Conservation (phyloP, 306 rosid species). For the Vicia villosa region DNA sequence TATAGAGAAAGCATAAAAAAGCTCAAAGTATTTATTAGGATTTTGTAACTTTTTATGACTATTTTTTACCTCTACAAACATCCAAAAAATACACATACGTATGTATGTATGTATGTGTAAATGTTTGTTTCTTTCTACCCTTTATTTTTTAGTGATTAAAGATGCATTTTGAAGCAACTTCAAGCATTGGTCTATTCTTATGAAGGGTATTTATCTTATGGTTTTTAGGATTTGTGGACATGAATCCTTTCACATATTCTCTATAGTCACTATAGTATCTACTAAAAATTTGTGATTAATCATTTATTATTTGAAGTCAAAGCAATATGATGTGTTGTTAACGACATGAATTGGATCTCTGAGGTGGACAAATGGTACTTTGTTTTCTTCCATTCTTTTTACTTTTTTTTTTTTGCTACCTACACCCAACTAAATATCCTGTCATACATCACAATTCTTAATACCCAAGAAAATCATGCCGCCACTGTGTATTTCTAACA, state of each 20-base stretch:
- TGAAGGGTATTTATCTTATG: conserved; percentile 30
- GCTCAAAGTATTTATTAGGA: background rate
- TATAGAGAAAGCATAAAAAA: conserved; percentile 33
- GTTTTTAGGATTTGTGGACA: conserved; percentile 39
- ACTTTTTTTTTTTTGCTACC: conserved; percentile 10
- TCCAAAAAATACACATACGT: conserved; percentile 19
- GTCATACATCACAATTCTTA: conserved; percentile 3
- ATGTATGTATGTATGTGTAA: conserved; percentile 2
- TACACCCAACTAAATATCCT: conserved; percentile 35
- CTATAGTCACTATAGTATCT: conserved; percentile 17
- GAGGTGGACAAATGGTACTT: conserved; percentile 38
- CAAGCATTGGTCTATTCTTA: conserved; percentile 34
- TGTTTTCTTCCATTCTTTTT: background rate
- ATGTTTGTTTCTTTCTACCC: conserved; percentile 19
- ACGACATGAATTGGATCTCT: conserved; percentile 51
- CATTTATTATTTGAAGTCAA: conserved; percentile 50
- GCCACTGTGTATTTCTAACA: too few species aligned
- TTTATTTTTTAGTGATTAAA: conserved; percentile 33
- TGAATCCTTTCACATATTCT: conserved; percentile 29
- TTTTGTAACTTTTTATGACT: background rate
- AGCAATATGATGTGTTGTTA: conserved; percentile 53
- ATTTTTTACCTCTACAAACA: conserved; percentile 10
- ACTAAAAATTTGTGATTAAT: conserved; percentile 46
- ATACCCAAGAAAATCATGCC: conserved; percentile 26
- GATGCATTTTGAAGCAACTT: conserved; percentile 50